Evolutionary conservation across 352 stramenopile genomes (phyloP).

Genomic region (Phytophthora agathidicida): DNA sequence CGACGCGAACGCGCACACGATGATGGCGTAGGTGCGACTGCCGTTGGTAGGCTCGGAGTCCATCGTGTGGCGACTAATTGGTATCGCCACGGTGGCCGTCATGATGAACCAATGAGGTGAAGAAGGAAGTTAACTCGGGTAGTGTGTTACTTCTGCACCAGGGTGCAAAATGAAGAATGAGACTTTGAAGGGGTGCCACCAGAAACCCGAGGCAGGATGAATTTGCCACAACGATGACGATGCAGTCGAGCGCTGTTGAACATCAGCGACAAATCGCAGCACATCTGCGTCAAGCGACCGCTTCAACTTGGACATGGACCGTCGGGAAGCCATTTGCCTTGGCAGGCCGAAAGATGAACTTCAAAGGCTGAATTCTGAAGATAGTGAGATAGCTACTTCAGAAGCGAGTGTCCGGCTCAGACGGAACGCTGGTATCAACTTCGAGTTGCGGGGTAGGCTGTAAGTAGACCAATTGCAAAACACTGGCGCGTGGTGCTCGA

Average conservation of each 20-base stretch:
- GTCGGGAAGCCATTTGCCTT: constrained; percentile 7
- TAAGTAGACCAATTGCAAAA: background rate
- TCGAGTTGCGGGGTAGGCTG: too few relatives aligned
- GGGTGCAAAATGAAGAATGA: constrained; percentile 31
- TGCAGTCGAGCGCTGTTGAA: constrained; percentile 15
- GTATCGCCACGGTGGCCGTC: constrained; percentile 15
- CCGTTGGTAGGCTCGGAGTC: constrained; percentile 24
- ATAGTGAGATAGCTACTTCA: constrained; percentile 30
- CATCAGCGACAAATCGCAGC: constrained; percentile 25
- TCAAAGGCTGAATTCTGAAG: constrained; percentile 30
- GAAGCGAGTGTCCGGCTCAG: constrained; percentile 18
- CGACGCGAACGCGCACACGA: constrained; percentile 37
- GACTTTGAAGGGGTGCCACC: background rate
- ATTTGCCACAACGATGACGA: constrained; percentile 4
- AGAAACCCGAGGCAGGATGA: background rate
- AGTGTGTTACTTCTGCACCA: constrained; percentile 2
- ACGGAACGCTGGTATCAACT: background rate
- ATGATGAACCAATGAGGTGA: background rate
- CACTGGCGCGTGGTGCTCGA: background rate
- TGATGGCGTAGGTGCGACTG: constrained; percentile 35
- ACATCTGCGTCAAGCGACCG: constrained; percentile 7
- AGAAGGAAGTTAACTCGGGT: background rate
- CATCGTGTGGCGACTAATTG: constrained; percentile 12
- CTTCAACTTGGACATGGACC: constrained; percentile 22
- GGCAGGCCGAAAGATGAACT: constrained; percentile 3